These are phyloP conservation scores for Isoetes taiwanensis DNA, from an alignment of 75 land plant genomes.

Conservation along the genomic window DNA sequence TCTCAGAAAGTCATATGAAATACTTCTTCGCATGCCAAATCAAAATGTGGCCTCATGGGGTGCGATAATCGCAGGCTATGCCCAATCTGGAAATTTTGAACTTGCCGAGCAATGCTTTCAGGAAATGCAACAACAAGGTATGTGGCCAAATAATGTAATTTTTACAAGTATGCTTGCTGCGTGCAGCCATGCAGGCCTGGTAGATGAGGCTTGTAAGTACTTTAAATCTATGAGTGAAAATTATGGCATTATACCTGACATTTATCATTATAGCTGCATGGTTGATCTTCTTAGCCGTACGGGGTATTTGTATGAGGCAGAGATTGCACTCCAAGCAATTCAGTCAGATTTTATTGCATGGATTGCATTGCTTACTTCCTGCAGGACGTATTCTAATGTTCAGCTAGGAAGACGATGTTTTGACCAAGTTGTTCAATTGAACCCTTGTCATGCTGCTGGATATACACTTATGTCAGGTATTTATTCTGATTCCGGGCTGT, in stretches of 20 bases:
- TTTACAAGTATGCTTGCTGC: conserved; percentile 6
- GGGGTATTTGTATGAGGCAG: too few species aligned
- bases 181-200: conserved; percentile 14
- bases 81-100: conserved; percentile 1
- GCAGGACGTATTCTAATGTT: neutral
- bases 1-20: conserved; percentile 7
- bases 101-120: conserved; percentile 1
- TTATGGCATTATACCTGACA: too few species aligned
- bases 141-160: neutral
- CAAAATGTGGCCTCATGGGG: conserved; percentile 18
- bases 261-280: too few species aligned
- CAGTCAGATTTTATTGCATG: neutral
- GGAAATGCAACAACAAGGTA: conserved; percentile 6
- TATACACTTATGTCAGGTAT: conserved; percentile 7
- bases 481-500: neutral
- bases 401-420: neutral
- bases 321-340: too few species aligned
- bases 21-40: conserved; percentile 3
- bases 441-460: neutral
- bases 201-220: too few species aligned
- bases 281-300: too few species aligned
- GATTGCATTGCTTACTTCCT: neutral
- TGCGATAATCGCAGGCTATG: conserved; percentile 21
- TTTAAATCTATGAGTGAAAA: too few species aligned
- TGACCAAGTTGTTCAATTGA: neutral